Percentiles rank a stretch among this genome's conserved stretches.
Evolutionary conservation across 2,329 filamentous ascomycete genomes (phyloP).

Genomic region (Pyrenochaeta sp.): DNA sequence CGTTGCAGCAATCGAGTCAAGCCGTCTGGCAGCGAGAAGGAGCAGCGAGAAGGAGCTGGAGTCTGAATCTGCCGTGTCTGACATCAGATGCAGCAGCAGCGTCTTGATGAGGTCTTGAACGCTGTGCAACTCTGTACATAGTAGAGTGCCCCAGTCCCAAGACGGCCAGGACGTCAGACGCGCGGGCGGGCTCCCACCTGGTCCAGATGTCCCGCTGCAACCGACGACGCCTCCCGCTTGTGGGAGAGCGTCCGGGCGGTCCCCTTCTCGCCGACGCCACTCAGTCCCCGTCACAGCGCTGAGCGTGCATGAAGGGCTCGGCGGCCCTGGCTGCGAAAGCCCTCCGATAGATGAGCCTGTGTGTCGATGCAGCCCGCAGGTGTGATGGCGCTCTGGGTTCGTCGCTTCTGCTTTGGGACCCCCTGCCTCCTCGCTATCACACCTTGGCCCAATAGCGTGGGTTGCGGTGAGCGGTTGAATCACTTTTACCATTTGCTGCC

Average conservation of each 20-base stretch:
- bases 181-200: conserved; percentile 27
- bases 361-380: conserved; percentile 31
- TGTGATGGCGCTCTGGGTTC: conserved; percentile 37
- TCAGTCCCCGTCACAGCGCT: conserved; percentile 38
- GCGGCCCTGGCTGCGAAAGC: conserved; percentile 16
- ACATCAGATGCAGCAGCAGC: conserved; percentile 22
- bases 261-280: conserved; percentile 29
- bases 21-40: no score
- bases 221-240: conserved; percentile 43
- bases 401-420: conserved; percentile 28
- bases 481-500: conserved; percentile 44
- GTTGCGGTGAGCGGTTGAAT: conserved; percentile 44
- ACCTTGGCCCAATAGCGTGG: conserved; percentile 49
- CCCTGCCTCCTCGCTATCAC: conserved; percentile 44
- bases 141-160: conserved; percentile 5
- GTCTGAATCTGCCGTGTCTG: conserved; percentile 15
- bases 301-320: conserved; percentile 30
- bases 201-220: conserved; percentile 41
- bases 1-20: conserved; percentile 6
- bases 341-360: conserved; percentile 24
- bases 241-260: conserved; percentile 24
- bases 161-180: conserved; percentile 11
- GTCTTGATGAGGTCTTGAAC: conserved; percentile 5
- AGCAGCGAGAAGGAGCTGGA: conserved; percentile 9
- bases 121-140: conserved; percentile 22